Evolutionary conservation across 75 land plant species (phyloP).

Genomic region (Larix kaempferi): DNA sequence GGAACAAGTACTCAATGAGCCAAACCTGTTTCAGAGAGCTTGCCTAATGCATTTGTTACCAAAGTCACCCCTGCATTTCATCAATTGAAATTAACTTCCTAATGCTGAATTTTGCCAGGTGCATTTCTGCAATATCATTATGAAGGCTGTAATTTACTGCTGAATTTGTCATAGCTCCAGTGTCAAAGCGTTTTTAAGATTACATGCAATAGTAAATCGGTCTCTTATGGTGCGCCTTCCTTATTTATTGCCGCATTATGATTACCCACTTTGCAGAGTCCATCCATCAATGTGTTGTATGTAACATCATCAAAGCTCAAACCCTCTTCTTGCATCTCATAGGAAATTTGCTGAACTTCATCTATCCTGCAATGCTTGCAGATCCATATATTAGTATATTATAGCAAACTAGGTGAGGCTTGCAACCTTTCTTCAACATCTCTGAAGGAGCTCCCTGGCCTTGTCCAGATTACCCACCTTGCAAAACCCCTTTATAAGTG

Average conservation of each 20-base stretch:
- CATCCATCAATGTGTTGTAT: constrained; percentile 72
- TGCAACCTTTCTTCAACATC: constrained; percentile 48
- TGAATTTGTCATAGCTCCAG: no score
- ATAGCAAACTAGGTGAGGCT: constrained; percentile 51
- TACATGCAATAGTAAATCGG: no score
- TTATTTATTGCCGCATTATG: constrained; percentile 48
- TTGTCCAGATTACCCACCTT: constrained; percentile 61
- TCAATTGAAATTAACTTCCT: no score
- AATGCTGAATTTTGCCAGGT: no score
- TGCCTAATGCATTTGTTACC: no score
- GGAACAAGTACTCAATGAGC: no score
- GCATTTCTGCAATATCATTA: no score
- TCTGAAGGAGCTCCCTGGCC: constrained; percentile 45
- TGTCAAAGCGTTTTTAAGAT: no score
- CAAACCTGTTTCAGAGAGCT: no score
- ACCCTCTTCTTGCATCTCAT: constrained; percentile 64
- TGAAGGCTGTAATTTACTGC: no score
- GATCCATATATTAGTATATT: constrained; percentile 66
- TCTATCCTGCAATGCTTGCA: constrained; percentile 69
- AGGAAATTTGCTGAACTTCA: constrained; percentile 52
- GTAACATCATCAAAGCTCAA: constrained; percentile 68
- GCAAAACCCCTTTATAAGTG: constrained; percentile 72
- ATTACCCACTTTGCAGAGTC: constrained; percentile 57
- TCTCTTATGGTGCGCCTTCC: no score
- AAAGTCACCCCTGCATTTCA: no score